Evolutionary conservation across 495 filamentous ascomycete species (phyloP).

Genomic region (Aspergillus panamensis): DNA sequence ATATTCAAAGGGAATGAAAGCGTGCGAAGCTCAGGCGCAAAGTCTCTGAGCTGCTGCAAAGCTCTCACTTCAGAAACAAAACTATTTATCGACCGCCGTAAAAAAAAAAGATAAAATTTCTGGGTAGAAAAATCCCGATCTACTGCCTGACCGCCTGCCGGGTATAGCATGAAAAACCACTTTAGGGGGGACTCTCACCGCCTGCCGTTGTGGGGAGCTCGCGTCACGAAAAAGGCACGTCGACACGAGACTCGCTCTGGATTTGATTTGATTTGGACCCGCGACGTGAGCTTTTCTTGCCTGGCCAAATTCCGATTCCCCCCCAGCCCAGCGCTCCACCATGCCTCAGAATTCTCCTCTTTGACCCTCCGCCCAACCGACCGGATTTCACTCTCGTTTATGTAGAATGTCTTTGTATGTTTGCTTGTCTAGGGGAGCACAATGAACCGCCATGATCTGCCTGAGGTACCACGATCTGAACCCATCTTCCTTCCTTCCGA

Average conservation of each 20-base stretch:
- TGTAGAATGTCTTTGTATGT: constrained; percentile 27
- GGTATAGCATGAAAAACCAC: not conserved
- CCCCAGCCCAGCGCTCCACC: constrained; percentile 18
- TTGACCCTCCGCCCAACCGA: not conserved
- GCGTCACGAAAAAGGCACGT: constrained; percentile 32
- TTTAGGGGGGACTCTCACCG: constrained; percentile 19
- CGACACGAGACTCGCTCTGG: constrained; percentile 22
- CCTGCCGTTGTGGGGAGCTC: constrained; percentile 17
- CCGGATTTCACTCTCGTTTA: constrained; percentile 11
- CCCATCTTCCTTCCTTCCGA: constrained; percentile 36
- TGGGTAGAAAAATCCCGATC: constrained; percentile 20
- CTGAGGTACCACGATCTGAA: constrained; percentile 42
- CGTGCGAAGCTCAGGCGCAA: constrained; percentile 7
- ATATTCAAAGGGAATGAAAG: constrained; percentile 31
- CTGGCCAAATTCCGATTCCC: not conserved
- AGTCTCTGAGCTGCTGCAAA: constrained; percentile 27
- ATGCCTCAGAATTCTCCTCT: constrained; percentile 13
- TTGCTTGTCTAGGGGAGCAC: constrained; percentile 25
- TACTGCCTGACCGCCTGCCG: constrained; percentile 20
- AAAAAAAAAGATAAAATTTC: constrained; percentile 42
- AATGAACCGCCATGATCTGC: constrained; percentile 39
- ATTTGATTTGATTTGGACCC: not conserved
- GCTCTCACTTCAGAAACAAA: constrained; percentile 31
- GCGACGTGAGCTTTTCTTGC: constrained; percentile 19
- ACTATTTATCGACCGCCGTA: constrained; percentile 18